phyloP scores from a whole-genome alignment of 345 rosid genomes.

The Passiflora organensis region DNA sequence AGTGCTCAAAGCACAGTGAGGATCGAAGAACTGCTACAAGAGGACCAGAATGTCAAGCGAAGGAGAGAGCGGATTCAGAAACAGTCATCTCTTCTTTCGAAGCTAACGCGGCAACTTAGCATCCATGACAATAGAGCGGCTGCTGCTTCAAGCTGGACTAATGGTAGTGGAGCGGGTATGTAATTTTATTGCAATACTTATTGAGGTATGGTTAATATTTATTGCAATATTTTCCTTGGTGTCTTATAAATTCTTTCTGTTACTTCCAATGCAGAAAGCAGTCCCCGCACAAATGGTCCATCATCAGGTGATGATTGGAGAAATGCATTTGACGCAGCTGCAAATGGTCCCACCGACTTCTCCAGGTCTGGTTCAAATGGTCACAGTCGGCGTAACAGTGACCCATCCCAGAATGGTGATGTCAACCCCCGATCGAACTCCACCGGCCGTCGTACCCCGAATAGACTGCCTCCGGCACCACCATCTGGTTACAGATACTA shows the following conservation, averaged over 20 bases:
- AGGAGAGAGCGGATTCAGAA: conserved; percentile 75
- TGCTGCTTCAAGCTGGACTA: conserved; percentile 72
- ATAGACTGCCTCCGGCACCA: conserved; percentile 79
- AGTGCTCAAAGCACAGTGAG: conserved; percentile 73
- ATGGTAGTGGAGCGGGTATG: conserved; percentile 46
- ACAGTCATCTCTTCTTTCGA: conserved; percentile 79
- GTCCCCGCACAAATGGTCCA: conserved; percentile 58
- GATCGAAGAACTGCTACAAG: conserved; percentile 85
- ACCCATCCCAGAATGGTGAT: conserved; percentile 65
- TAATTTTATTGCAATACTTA: background rate
- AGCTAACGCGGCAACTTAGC: conserved; percentile 76
- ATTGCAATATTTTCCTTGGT: background rate
- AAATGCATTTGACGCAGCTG: conserved; percentile 86
- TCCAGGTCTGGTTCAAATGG: conserved; percentile 26
- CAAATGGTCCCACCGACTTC: conserved; percentile 49
- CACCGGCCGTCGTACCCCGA: conserved; percentile 73
- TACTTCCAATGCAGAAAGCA: conserved; percentile 51
- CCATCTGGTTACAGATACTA: conserved; percentile 27
- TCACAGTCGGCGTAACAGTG: conserved; percentile 51
- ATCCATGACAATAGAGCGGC: conserved; percentile 90
- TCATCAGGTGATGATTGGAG: conserved; percentile 90
- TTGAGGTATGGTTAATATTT: background rate
- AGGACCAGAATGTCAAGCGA: conserved; percentile 80
- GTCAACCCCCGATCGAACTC: conserved; percentile 36
- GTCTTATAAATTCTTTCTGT: background rate